Percentiles rank a stretch among this genome's conserved stretches.
Evolutionary conservation across 129 eudicot species (phyloP).

Genomic region (Artemisia argyi): DNA sequence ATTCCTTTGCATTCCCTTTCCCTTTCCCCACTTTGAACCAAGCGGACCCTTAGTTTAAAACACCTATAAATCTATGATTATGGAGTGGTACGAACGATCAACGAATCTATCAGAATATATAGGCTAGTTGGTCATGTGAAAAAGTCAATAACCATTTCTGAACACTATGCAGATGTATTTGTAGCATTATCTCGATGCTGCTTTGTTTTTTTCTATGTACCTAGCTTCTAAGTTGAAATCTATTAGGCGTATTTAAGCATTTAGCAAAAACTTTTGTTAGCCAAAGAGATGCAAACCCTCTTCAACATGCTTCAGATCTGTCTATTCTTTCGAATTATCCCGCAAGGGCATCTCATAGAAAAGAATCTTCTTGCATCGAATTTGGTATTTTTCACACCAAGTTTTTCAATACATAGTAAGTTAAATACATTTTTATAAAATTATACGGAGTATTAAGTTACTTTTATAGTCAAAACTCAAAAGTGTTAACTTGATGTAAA

Average conservation of each 20-base stretch:
- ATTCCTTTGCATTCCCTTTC: too few relatives aligned
- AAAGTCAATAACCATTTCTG: background rate
- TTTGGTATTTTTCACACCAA: too few relatives aligned
- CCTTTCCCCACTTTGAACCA: too few relatives aligned
- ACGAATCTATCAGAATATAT: background rate
- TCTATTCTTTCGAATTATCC: background rate
- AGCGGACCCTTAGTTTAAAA: too few relatives aligned
- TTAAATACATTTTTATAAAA: too few relatives aligned
- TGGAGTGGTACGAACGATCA: slow-evolving; percentile 9
- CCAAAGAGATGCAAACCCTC: slow-evolving; percentile 14
- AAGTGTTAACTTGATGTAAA: too few relatives aligned
- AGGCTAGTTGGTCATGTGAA: background rate
- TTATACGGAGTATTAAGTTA: too few relatives aligned
- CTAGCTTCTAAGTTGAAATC: slow-evolving; percentile 6
- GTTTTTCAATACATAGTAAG: too few relatives aligned
- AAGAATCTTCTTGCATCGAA: too few relatives aligned
- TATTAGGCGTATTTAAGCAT: background rate
- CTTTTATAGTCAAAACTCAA: too few relatives aligned
- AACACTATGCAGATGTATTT: background rate
- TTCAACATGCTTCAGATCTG: slow-evolving; percentile 9
- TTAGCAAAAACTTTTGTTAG: slow-evolving; percentile 6
- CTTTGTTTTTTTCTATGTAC: background rate
- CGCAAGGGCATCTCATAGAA: background rate
- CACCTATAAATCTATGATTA: background rate
- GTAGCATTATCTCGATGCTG: background rate